Conservation (phyloP, 768 basidiomycete genomes). For the Asterophora lycoperdoides region DNA sequence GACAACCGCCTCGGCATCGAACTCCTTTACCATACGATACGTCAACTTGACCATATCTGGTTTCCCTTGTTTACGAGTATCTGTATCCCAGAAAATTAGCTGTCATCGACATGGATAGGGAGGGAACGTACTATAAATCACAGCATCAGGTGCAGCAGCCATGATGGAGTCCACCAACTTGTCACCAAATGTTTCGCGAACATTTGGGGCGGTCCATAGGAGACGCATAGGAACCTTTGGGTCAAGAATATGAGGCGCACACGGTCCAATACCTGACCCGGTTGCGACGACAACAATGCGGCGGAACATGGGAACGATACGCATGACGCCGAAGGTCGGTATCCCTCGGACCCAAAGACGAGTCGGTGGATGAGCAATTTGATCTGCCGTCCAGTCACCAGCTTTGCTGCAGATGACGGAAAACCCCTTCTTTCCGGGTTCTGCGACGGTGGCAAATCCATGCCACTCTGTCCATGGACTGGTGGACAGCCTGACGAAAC, state of each 20-base stretch:
- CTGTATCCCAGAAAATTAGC: constrained; percentile 16
- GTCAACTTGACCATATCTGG: constrained; percentile 24
- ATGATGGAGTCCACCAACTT: constrained; percentile 52
- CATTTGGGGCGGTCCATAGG: constrained; percentile 58
- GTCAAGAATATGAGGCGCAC: constrained; percentile 49
- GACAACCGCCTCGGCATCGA: constrained; percentile 15
- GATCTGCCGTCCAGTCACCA: constrained; percentile 55
- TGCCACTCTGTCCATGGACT: constrained; percentile 55
- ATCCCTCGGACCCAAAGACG: constrained; percentile 55
- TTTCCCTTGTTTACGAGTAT: constrained; percentile 41
- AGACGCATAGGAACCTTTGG: constrained; percentile 46
- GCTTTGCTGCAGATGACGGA: constrained; percentile 55
- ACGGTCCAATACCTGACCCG: constrained; percentile 55
- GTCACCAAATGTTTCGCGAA: constrained; percentile 57
- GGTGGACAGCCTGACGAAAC: constrained; percentile 42
- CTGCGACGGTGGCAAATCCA: constrained; percentile 50
- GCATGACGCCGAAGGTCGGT: constrained; percentile 51
- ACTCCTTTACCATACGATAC: constrained; percentile 39
- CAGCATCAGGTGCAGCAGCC: constrained; percentile 47
- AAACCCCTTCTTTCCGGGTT: constrained; percentile 43
- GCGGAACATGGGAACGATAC: constrained; percentile 50
- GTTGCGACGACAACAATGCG: constrained; percentile 55
- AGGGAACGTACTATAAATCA: constrained; percentile 45
- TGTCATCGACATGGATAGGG: background rate
- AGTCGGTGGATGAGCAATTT: constrained; percentile 49